A percentile compares a stretch with the other conserved stretches of the same genome.
Evolutionary conservation across 176 grass and related monocot species (phyloP).

Genomic region (Ensete glaucum): DNA sequence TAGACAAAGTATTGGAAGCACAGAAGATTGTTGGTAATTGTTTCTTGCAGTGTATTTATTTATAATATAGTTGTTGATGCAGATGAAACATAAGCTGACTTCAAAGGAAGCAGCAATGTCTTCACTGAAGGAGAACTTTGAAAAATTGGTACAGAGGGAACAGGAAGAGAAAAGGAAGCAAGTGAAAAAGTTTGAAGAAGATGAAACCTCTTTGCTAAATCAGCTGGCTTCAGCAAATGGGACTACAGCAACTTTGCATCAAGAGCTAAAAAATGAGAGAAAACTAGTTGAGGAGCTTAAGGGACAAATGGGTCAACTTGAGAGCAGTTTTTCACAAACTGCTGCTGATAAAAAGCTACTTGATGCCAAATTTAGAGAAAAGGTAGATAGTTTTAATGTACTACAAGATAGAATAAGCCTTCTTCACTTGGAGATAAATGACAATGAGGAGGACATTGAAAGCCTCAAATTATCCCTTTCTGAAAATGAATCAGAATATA

Average conservation of each 20-base stretch:
- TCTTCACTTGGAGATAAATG: conserved; percentile 48
- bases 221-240: conserved; percentile 55
- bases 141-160: conserved; percentile 49
- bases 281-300: conserved; percentile 52
- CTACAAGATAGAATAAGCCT: conserved; percentile 59
- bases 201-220: conserved; percentile 53
- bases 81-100: conserved; percentile 69
- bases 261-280: conserved; percentile 60
- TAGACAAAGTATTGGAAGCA: too few species aligned
- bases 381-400: conserved; percentile 33
- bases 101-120: conserved; percentile 63
- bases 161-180: conserved; percentile 53
- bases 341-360: conserved; percentile 49
- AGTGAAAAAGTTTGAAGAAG: conserved; percentile 55
- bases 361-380: conserved; percentile 59
- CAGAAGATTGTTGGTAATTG: not conserved
- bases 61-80: conserved; percentile 24
- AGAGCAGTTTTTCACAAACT: conserved; percentile 42
- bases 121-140: conserved; percentile 58
- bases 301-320: conserved; percentile 55
- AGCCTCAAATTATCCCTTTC: conserved; percentile 60
- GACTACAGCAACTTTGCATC: conserved; percentile 37
- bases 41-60: not conserved
- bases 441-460: conserved; percentile 48
- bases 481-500: conserved; percentile 54